phyloP scores from a whole-genome alignment of 2,329 filamentous ascomycete genomes.

The Fusarium austroafricanum region DNA sequence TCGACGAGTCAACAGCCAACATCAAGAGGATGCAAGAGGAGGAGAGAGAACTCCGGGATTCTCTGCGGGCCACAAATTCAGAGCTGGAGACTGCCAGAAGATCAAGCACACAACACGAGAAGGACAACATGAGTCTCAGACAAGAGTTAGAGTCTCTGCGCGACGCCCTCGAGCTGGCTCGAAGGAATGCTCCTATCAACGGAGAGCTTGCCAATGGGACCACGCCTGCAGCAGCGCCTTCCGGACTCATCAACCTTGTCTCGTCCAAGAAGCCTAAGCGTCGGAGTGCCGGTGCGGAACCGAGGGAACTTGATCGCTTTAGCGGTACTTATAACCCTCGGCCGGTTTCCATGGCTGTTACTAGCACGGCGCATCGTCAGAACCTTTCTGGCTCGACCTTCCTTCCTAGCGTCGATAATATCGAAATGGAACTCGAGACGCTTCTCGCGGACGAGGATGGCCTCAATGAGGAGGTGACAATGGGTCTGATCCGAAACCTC shows the following conservation, averaged over 20 bases:
- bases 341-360: slow-evolving; percentile 94
- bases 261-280: slow-evolving; percentile 97
- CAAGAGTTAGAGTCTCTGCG: slow-evolving; percentile 91
- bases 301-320: slow-evolving; percentile 87
- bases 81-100: slow-evolving; percentile 85
- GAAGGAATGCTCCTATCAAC: slow-evolving; percentile 79
- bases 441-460: slow-evolving; percentile 95
- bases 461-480: slow-evolving; percentile 95
- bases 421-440: slow-evolving; percentile 94
- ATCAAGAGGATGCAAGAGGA: slow-evolving; percentile 96
- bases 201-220: slow-evolving; percentile 63
- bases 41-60: slow-evolving; percentile 86
- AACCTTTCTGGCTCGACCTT: slow-evolving; percentile 81
- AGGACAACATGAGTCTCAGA: slow-evolving; percentile 84
- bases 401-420: slow-evolving; percentile 84
- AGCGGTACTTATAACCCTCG: slow-evolving; percentile 93
- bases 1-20: slow-evolving; percentile 89
- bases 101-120: slow-evolving; percentile 80
- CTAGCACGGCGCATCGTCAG: slow-evolving; percentile 73
- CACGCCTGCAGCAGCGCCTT: slow-evolving; percentile 63
- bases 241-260: slow-evolving; percentile 94
- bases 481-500: slow-evolving; percentile 94
- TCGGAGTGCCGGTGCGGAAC: slow-evolving; percentile 88
- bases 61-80: slow-evolving; percentile 79
- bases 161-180: slow-evolving; percentile 90